These are phyloP conservation scores for Passiflora organensis DNA, from an alignment of 345 rosid species.

Conservation along the genomic window DNA sequence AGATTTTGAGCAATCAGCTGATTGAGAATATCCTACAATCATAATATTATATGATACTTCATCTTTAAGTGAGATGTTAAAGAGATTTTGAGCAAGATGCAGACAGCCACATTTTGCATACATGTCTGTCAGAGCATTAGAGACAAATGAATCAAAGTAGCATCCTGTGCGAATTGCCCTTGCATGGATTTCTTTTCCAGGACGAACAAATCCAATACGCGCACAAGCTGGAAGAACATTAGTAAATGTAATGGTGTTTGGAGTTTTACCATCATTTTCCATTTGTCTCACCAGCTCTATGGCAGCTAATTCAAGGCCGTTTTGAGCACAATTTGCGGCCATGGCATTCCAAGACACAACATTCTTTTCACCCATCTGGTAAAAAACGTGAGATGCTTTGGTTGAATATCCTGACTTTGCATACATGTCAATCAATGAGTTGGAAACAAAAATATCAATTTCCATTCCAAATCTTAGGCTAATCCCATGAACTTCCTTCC, in stretches of 20 bases:
- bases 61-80: conserved; percentile 39
- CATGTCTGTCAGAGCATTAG: conserved; percentile 47
- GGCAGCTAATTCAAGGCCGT: conserved; percentile 30
- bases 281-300: conserved; percentile 37
- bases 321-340: conserved; percentile 46
- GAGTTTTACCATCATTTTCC: conserved; percentile 33
- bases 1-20: conserved; percentile 44
- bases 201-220: conserved; percentile 27
- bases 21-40: conserved; percentile 43
- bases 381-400: conserved; percentile 24
- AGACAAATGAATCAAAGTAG: conserved; percentile 30
- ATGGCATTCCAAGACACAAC: conserved; percentile 54
- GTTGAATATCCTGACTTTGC: conserved; percentile 35
- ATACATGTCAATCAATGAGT: conserved; percentile 52
- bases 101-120: conserved; percentile 43
- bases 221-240: conserved; percentile 45
- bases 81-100: conserved; percentile 37
- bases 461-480: conserved; percentile 34
- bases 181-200: conserved; percentile 45
- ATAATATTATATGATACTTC: conserved; percentile 55
- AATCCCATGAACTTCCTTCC: conserved; percentile 43
- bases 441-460: conserved; percentile 37
- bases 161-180: conserved; percentile 30
- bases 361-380: conserved; percentile 25
- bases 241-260: conserved; percentile 38